Percentiles rank a stretch among this genome's conserved stretches.
phyloP scores from a whole-genome alignment of 257 asterid species.

The Petunia axillaris region DNA sequence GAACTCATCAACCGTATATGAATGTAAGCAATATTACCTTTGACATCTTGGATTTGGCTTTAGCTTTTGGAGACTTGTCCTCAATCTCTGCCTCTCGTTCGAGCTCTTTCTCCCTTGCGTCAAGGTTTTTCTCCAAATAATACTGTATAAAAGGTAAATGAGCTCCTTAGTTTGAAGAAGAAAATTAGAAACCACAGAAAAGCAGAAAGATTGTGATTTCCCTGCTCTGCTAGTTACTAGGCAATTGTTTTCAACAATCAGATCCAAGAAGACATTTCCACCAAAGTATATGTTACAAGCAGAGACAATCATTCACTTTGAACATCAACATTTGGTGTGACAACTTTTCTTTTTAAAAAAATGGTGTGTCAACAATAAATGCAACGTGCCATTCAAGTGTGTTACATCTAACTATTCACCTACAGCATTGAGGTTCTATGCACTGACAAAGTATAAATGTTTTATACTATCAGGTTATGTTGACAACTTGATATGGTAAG shows the following conservation, averaged over 20 bases:
- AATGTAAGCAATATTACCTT: slow-evolving; percentile 54
- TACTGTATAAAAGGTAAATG: slow-evolving; percentile 53
- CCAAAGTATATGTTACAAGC: background rate
- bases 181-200: background rate
- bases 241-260: background rate
- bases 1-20: too few species aligned
- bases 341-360: background rate
- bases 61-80: slow-evolving; percentile 86
- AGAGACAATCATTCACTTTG: background rate
- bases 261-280: background rate
- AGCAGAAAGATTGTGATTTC: background rate
- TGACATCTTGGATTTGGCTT: slow-evolving; percentile 98
- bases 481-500: too few species aligned
- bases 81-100: slow-evolving; percentile 99
- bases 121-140: slow-evolving; percentile 96
- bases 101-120: slow-evolving; percentile 86
- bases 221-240: background rate
- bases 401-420: background rate
- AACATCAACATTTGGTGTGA: background rate
- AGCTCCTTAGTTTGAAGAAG: background rate
- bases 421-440: too few species aligned
- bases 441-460: too few species aligned
- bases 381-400: background rate
- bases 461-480: too few species aligned
- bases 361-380: background rate